Conservation (phyloP, 2,329 filamentous ascomycete genomes). For the Furcasterigmium sp. region DNA sequence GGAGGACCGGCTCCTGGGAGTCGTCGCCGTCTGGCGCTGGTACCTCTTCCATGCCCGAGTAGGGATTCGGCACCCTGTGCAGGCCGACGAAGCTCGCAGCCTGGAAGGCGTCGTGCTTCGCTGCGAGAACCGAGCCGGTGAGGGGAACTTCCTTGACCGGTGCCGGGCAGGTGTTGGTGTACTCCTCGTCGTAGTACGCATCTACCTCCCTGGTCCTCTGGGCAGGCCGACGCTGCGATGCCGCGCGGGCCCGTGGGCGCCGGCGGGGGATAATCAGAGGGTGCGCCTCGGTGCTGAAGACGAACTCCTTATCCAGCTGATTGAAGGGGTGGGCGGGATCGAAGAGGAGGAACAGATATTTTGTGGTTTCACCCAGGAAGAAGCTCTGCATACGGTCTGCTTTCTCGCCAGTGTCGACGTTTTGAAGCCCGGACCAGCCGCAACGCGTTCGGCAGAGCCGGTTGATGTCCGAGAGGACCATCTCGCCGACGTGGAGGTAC, state of each 20-base stretch:
- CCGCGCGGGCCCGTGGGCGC: constrained; percentile 11
- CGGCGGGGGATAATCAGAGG: constrained; percentile 74
- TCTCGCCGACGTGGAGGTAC: constrained; percentile 94
- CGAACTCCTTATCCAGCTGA: constrained; percentile 76
- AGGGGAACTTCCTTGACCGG: constrained; percentile 57
- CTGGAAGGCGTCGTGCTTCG: constrained; percentile 78
- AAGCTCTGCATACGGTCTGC: constrained; percentile 98
- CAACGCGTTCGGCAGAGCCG: constrained; percentile 85
- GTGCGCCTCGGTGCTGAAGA: constrained; percentile 95
- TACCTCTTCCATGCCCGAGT: constrained; percentile 35
- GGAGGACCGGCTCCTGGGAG: constrained; percentile 31
- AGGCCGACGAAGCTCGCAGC: constrained; percentile 80
- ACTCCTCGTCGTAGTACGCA: constrained; percentile 36
- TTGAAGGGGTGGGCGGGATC: constrained; percentile 84
- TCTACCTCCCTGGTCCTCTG: constrained; percentile 17
- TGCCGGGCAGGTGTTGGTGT: constrained; percentile 60
- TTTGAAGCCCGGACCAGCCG: constrained; percentile 87
- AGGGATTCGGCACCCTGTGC: constrained; percentile 66
- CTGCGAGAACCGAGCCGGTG: constrained; percentile 72
- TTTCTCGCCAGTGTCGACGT: constrained; percentile 77
- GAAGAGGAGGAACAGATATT: constrained; percentile 92
- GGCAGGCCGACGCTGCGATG: constrained; percentile 16
- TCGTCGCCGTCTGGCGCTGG: constrained; percentile 38
- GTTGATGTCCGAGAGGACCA: constrained; percentile 85
- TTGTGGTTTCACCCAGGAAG: constrained; percentile 92